Conservation (phyloP, 345 rosid genomes). For the Orychophragmus violaceus region DNA sequence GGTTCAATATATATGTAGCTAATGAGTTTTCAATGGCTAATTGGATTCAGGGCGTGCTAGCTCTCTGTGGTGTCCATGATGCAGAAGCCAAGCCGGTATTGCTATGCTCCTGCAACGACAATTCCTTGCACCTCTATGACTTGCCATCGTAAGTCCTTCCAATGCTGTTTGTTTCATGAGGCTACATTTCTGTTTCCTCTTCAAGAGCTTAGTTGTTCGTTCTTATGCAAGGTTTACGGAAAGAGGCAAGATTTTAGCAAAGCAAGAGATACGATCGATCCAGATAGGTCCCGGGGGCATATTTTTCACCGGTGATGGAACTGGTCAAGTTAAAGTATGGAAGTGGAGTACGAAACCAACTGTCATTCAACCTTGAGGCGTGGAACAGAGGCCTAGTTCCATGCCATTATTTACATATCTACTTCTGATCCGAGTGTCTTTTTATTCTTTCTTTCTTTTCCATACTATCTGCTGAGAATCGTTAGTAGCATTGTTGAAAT, state of each 20-base stretch:
- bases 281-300: constrained; percentile 77
- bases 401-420: background rate
- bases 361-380: constrained; percentile 19
- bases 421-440: background rate
- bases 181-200: background rate
- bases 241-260: constrained; percentile 78
- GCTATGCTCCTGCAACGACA: constrained; percentile 74
- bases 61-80: constrained; percentile 74
- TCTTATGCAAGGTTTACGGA: constrained; percentile 50
- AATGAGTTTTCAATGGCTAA: constrained; percentile 2
- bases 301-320: constrained; percentile 94
- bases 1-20: background rate
- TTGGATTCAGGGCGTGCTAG: constrained; percentile 60
- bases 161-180: background rate
- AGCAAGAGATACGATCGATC: constrained; percentile 76
- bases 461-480: background rate
- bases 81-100: constrained; percentile 74
- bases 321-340: constrained; percentile 92
- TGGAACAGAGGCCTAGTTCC: background rate
- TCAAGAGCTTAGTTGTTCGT: background rate
- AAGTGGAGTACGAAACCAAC: constrained; percentile 49
- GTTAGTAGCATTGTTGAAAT: background rate
- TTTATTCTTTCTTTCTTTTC: background rate
- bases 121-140: constrained; percentile 64
- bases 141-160: constrained; percentile 84